Conservation (phyloP, 1,284 basidiomycete species). For the Pseudozyma sp. region DNA sequence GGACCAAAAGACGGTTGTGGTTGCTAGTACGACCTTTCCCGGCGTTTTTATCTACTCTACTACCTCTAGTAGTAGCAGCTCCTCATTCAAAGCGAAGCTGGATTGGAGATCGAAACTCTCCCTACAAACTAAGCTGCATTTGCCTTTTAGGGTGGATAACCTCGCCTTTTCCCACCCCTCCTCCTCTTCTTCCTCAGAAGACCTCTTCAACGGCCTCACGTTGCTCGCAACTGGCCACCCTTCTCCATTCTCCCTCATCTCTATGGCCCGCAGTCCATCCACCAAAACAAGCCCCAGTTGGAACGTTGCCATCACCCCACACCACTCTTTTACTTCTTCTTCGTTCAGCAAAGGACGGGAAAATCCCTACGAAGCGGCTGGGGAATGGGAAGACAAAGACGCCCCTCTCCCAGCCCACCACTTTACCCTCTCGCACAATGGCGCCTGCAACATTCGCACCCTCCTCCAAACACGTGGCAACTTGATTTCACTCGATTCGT, state of each 20-base stretch:
- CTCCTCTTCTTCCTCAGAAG: neutral
- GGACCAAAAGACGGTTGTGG: slow-evolving; percentile 72
- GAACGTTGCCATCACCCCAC: slow-evolving; percentile 21
- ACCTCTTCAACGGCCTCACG: slow-evolving; percentile 57
- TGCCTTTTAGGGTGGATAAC: slow-evolving; percentile 77
- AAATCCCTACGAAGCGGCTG: neutral
- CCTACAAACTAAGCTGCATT: slow-evolving; percentile 70
- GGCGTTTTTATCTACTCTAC: slow-evolving; percentile 73
- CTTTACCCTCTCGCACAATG: slow-evolving; percentile 14
- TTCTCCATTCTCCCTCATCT: slow-evolving; percentile 73
- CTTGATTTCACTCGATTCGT: too few species aligned
- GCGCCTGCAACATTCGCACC: slow-evolving; percentile 8
- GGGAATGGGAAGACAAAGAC: slow-evolving; percentile 8
- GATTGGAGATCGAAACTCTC: neutral
- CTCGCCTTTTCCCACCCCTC: slow-evolving; percentile 71
- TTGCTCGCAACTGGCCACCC: slow-evolving; percentile 78
- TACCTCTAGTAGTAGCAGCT: neutral
- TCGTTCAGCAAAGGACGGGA: too few species aligned
- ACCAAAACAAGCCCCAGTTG: slow-evolving; percentile 16
- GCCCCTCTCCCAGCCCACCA: slow-evolving; percentile 22
- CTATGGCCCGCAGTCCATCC: slow-evolving; percentile 71
- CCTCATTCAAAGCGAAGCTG: neutral
- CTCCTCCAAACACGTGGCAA: slow-evolving; percentile 19
- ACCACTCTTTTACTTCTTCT: too few species aligned
- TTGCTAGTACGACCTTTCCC: slow-evolving; percentile 74